These are phyloP conservation scores for Hanseniaspora thailandica DNA, from an alignment of 805 yeast species.

Conservation along the genomic window DNA sequence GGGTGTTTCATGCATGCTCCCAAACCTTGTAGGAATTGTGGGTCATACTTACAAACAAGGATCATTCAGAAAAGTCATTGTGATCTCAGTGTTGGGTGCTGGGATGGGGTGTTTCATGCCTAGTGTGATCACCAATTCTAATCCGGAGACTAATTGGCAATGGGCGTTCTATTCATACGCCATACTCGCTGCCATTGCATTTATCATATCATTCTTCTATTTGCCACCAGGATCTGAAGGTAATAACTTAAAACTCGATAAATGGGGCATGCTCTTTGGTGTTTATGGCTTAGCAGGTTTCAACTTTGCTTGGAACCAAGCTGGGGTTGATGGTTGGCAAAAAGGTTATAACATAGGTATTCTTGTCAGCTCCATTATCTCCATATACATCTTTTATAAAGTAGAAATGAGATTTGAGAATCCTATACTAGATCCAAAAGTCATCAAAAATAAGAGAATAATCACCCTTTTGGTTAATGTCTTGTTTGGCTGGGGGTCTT, in stretches of 20 bases:
- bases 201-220: constrained; percentile 18
- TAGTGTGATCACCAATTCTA: neutral
- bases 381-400: constrained; percentile 36
- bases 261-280: constrained; percentile 18
- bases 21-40: constrained; percentile 47
- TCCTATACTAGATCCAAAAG: constrained; percentile 45
- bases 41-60: constrained; percentile 36
- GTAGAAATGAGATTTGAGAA: constrained; percentile 37
- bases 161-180: constrained; percentile 26
- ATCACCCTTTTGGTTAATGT: constrained; percentile 40
- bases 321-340: constrained; percentile 60
- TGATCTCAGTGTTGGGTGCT: constrained; percentile 45
- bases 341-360: constrained; percentile 46
- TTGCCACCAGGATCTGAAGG: constrained; percentile 16
- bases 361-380: constrained; percentile 38
- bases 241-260: constrained; percentile 32
- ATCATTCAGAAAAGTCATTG: constrained; percentile 39
- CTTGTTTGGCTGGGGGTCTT: constrained; percentile 64
- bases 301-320: constrained; percentile 66
- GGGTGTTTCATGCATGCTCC: constrained; percentile 46
- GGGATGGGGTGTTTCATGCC: constrained; percentile 34
- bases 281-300: constrained; percentile 44
- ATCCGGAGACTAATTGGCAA: constrained; percentile 21
- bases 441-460: constrained; percentile 34
- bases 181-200: constrained; percentile 19